These are phyloP conservation scores for Paracorniculantispora psalliotae DNA, from an alignment of 2,329 filamentous ascomycete species.

Conservation along the genomic window DNA sequence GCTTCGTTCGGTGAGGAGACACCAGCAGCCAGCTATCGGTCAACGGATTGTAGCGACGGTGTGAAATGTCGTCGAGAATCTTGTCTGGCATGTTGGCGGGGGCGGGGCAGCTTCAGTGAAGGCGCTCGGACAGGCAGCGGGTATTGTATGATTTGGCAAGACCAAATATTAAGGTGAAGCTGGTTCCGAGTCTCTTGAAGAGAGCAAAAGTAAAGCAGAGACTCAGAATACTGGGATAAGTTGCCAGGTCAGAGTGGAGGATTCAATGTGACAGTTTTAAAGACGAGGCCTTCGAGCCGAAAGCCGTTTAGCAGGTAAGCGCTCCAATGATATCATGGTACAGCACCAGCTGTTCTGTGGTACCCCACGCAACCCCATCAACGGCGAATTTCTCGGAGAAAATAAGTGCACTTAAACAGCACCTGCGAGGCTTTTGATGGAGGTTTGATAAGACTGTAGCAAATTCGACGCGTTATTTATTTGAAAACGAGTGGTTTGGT, in stretches of 20 bases:
- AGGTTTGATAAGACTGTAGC: no score
- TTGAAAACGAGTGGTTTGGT: no score
- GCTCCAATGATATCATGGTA: constrained; percentile 14
- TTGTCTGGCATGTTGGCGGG: constrained; percentile 60
- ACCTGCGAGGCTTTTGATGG: neutral
- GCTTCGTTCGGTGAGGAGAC: constrained; percentile 91
- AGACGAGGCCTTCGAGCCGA: neutral
- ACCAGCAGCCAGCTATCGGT: constrained; percentile 89
- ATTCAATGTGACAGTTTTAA: neutral
- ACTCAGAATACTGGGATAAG: neutral
- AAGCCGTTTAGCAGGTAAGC: constrained; percentile 7
- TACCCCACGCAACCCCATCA: constrained; percentile 7
- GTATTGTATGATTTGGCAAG: neutral
- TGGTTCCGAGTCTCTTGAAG: neutral
- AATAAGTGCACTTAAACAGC: neutral
- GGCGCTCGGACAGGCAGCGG: neutral
- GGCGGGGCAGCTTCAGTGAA: constrained; percentile 12
- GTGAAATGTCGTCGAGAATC: constrained; percentile 91
- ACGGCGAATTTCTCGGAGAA: constrained; percentile 10
- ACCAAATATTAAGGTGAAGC: neutral
- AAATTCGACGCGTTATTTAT: no score
- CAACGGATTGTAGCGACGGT: constrained; percentile 88
- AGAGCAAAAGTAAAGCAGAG: neutral
- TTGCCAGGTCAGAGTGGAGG: neutral
- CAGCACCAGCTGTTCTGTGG: neutral